Base-by-base conservation (phyloP, 2,329 filamentous ascomycete species). In the Lachnellula subtilissima region DNA sequence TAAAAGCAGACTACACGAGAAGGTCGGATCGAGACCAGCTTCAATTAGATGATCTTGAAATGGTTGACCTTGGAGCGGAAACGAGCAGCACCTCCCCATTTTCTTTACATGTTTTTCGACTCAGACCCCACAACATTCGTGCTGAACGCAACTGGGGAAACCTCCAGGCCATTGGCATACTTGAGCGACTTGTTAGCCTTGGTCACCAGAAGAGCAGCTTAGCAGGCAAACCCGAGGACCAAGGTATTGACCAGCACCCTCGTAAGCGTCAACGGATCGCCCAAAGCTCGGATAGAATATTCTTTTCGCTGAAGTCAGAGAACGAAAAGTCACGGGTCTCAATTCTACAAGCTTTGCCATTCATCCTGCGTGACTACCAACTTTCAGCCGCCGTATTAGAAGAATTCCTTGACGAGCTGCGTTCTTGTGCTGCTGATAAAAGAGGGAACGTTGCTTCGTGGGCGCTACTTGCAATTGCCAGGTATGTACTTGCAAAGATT, bases 381-480 rank as follows among this genome's bases (percentile, higher is more conserved):
- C 67, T 82, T 1, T 70, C 76, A 3, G 63, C 73, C 35, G 79
- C 85, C 35, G 80, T 83, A 11, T 72, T 87, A 25, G 70, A 73
- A 5, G 75, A 78, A 0, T 69, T 87, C 4, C 67, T 94, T 2
- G 76, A 78, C 8, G 78, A 81, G 45, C 73, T 95, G 15, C 73
- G 78, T 15, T 71, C 74, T 11, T 77, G 80, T 52, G 82, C 88
- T 45, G 78, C 82, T 9, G 88, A 94, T 66, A 92, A 96, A 65
- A 85, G 87, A 62, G 73, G 75, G 14, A 71, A 73, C 8, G 75
- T 86, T 42, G 82, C 86, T 7, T 89, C 86, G 0, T 99, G 94
- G 94, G 87, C 91, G 17, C 84, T 96, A 76, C 71, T 97, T 52
- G 87, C 86, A n/a, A 83, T 91, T 67, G 78, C 89, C 60, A 89